Base-by-base conservation (phyloP, 2,329 filamentous ascomycete species). In the Aspergillus amoenus region DNA sequence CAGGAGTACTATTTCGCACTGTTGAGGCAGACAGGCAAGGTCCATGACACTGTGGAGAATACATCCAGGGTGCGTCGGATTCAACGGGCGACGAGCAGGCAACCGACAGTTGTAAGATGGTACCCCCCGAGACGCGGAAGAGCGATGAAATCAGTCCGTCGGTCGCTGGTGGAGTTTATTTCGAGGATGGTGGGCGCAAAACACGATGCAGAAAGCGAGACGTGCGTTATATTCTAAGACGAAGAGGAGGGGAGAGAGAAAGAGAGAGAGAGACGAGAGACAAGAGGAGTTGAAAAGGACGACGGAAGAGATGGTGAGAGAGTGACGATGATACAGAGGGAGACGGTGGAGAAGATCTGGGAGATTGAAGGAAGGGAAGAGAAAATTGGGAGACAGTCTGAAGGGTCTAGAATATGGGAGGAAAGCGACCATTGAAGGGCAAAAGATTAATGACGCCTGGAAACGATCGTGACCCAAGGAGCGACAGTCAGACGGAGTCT, bases 1-100 rank as follows among this genome's bases (percentile, higher is more conserved):
- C 63, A 62, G 64, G 52, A 47, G 64, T 64, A 59, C 69, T 64
- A 59, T 69, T 59, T 60, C 64, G 58, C 55, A 64, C 54, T 47
- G 60, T 47, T 64, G 61, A 58, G 54, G 61, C 50, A 62, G 67
- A 66, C 58, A 65, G 64, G 58, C 59, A 63, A 41, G 62, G 63
- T 68, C 68, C 70, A 73, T 71, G 63, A 63, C 69, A 71, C 61
- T 63, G 62, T 57, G 62, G 56, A 55, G 62, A 59, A 69, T 70
- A 66, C 68, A 72, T 73, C 61, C 67, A 72, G 63, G 62, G 58
- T 65, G 56, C 48, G 54, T 61, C 30, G 48, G 47, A 30, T 41
- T 52, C 24, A 39, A 40, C 44, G 52, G 58, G 57, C 51, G 52
- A 32, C 34, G 18, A 43, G 44, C 37, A 56, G 50, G 52, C 52